Conservation (phyloP, 192 early-diverging fungal species). For the Entophlyctis helioformis region DNA sequence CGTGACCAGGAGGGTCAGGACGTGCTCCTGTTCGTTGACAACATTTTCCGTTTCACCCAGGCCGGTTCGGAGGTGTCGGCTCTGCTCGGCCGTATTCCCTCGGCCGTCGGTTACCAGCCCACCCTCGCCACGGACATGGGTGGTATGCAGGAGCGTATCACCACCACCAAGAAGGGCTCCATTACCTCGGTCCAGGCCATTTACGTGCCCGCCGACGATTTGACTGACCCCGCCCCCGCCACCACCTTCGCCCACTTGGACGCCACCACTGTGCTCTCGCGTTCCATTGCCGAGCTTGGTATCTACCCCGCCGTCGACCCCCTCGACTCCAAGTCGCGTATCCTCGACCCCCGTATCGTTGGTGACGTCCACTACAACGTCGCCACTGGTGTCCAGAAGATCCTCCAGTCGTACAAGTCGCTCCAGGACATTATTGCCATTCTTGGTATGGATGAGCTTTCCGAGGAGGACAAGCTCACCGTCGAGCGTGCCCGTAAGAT, state of each 20-base stretch:
- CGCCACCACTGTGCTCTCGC: constrained; percentile 97
- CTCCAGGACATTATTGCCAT: constrained; percentile 99
- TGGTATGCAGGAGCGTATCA: constrained; percentile 99
- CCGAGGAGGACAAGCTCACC: constrained; percentile 95
- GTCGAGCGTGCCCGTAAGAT: constrained; percentile 99
- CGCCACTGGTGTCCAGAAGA: constrained; percentile 88
- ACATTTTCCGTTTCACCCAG: constrained; percentile 99
- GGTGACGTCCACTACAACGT: constrained; percentile 89
- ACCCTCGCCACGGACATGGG: constrained; percentile 98
- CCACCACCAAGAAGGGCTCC: constrained; percentile 99
- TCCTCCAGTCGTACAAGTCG: constrained; percentile 97
- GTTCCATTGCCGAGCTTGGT: constrained; percentile 97
- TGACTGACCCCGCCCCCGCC: constrained; percentile 98
- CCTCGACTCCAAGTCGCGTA: constrained; percentile 95
- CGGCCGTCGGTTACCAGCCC: constrained; percentile 99
- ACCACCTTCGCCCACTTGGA: constrained; percentile 99
- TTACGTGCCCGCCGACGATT: constrained; percentile 98
- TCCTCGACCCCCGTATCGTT: constrained; percentile 93
- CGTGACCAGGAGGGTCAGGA: constrained; percentile 99
- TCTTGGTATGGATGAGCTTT: constrained; percentile 98
- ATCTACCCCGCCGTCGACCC: constrained; percentile 99
- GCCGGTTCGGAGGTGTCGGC: constrained; percentile 99
- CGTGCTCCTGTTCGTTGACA: constrained; percentile 99
- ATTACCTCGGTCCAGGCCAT: constrained; percentile 98
- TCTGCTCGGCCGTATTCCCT: constrained; percentile 97